These are phyloP conservation scores for Verticillium dahliae DNA, from an alignment of 2,329 filamentous ascomycete species.

Conservation along the genomic window DNA sequence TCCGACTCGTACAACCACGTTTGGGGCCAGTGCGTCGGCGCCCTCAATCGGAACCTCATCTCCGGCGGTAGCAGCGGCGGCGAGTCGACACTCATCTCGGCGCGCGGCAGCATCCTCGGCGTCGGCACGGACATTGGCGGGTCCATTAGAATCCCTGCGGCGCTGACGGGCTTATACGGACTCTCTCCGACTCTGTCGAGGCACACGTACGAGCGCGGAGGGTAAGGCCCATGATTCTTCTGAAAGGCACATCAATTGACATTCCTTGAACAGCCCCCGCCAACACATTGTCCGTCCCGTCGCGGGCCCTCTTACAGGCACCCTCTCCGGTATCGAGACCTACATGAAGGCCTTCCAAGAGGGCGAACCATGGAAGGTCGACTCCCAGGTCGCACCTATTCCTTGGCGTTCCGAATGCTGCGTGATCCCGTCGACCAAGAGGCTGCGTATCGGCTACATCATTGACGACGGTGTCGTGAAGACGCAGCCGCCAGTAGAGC, in stretches of 20 bases:
- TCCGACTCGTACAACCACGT: constrained; percentile 29
- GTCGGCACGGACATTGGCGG: constrained; percentile 41
- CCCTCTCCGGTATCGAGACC: constrained; percentile 24
- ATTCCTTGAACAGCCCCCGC: not conserved
- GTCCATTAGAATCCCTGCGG: constrained; percentile 34
- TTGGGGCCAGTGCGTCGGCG: constrained; percentile 30
- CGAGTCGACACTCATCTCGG: constrained; percentile 32
- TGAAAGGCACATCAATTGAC: not conserved
- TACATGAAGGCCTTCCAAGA: constrained; percentile 30
- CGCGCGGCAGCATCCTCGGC: constrained; percentile 31
- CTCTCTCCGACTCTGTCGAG: constrained; percentile 29
- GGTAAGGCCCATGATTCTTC: constrained; percentile 4
- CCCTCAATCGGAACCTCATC: constrained; percentile 28
- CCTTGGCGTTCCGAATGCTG: constrained; percentile 26
- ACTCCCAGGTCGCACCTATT: constrained; percentile 29
- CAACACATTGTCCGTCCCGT: constrained; percentile 28
- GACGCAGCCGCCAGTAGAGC: constrained; percentile 17
- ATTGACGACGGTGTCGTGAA: constrained; percentile 15
- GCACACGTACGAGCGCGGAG: constrained; percentile 20
- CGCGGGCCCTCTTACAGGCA: constrained; percentile 13
- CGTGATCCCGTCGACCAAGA: constrained; percentile 13
- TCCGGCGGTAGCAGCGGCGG: constrained; percentile 36
- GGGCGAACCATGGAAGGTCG: constrained; percentile 32
- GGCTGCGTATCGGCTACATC: constrained; percentile 14
- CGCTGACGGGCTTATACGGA: constrained; percentile 35